Conservation (phyloP, 176 grass and related monocot genomes). For the Alopecurus myosuroides region DNA sequence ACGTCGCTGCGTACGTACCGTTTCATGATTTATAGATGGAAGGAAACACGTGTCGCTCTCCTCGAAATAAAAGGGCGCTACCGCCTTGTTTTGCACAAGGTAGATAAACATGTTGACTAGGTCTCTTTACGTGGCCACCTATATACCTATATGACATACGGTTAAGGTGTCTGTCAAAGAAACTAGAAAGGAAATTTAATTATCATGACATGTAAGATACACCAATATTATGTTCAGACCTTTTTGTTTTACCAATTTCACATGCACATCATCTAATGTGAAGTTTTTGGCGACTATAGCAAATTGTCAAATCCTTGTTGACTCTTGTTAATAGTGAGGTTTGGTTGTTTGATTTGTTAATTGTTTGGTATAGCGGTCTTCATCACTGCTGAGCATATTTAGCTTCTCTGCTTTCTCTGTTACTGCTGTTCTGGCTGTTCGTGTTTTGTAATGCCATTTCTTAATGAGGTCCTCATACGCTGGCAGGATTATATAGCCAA, state of each 20-base stretch:
- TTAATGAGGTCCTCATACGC: constrained; percentile 34
- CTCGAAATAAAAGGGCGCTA: neutral
- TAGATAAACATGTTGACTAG: neutral
- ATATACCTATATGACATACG: no score
- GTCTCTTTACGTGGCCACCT: neutral
- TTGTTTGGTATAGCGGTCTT: neutral
- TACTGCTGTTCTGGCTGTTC: neutral
- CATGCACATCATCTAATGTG: neutral
- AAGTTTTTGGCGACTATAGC: neutral
- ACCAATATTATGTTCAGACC: neutral
- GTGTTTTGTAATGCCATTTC: constrained; percentile 18
- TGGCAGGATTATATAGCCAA: constrained; percentile 95
- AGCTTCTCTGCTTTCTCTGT: constrained; percentile 3
- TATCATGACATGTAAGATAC: neutral
- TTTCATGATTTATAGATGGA: neutral
- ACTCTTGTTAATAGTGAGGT: neutral
- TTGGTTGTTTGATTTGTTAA: neutral
- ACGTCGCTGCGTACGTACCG: neutral
- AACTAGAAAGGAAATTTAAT: neutral
- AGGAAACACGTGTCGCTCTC: neutral
- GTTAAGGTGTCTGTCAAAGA: no score
- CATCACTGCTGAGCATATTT: neutral
- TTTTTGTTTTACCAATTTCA: neutral
- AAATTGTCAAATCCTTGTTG: neutral
- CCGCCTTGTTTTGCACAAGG: neutral